Evolutionary conservation across 345 rosid genomes (phyloP).

Genomic region (Brassica napus): DNA sequence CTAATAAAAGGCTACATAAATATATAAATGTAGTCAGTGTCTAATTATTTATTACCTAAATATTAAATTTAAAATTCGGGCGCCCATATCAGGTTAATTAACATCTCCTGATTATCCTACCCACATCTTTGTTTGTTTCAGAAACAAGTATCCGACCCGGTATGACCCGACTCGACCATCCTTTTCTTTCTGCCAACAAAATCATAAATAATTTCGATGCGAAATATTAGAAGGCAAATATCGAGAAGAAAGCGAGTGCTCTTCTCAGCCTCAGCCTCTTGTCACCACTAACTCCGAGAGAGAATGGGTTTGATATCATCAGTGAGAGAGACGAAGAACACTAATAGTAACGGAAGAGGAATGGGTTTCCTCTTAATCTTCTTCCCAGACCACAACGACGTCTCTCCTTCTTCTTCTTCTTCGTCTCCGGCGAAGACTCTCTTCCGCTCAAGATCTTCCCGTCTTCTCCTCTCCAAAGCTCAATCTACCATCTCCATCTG

Average conservation of each 20-base stretch:
- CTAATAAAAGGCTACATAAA: neutral
- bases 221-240: neutral
- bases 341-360: slow-evolving; percentile 34
- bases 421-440: slow-evolving; percentile 44
- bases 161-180: neutral
- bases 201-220: neutral
- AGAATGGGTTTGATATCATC: slow-evolving; percentile 37
- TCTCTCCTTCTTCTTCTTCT: slow-evolving; percentile 17
- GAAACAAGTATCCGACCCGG: neutral
- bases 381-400: slow-evolving; percentile 60
- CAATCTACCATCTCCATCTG: slow-evolving; percentile 87
- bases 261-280: slow-evolving; percentile 11
- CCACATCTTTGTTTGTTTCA: neutral
- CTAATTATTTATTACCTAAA: neutral
- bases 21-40: neutral
- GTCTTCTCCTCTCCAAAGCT: slow-evolving; percentile 58
- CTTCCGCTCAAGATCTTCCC: slow-evolving; percentile 43
- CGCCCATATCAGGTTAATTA: neutral
- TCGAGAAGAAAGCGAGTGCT: slow-evolving; percentile 11
- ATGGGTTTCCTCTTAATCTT: slow-evolving; percentile 79
- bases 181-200: neutral
- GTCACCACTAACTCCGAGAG: slow-evolving; percentile 22
- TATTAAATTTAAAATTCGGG: neutral
- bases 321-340: slow-evolving; percentile 34
- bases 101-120: neutral